These are phyloP conservation scores for Gossypium schwendimanii DNA, from an alignment of 441 rosid species.

Conservation along the genomic window DNA sequence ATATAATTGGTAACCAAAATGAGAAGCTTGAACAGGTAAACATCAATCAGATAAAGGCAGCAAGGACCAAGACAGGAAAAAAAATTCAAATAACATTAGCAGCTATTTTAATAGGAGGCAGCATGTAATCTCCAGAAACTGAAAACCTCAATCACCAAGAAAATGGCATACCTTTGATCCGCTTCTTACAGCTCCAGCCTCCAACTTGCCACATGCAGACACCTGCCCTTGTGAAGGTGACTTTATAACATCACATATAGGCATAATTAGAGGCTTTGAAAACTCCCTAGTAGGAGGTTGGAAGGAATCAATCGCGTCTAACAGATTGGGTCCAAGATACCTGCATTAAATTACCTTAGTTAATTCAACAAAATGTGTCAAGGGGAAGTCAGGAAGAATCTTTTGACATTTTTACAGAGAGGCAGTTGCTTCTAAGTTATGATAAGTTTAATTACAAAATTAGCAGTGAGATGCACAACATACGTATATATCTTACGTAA, in stretches of 20 bases:
- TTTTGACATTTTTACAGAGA: background rate
- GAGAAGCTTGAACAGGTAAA: background rate
- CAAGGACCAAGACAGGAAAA: background rate
- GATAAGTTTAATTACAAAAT: background rate
- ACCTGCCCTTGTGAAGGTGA: constrained; percentile 56
- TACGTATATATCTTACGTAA: background rate
- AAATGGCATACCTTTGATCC: constrained; percentile 62
- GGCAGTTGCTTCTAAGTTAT: background rate
- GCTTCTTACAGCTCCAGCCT: constrained; percentile 81
- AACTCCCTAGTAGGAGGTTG: constrained; percentile 72
- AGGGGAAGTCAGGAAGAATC: background rate
- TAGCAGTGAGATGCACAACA: background rate
- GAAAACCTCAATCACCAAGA: background rate
- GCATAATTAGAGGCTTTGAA: constrained; percentile 83
- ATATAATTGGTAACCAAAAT: background rate
- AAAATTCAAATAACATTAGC: background rate
- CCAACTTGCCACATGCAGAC: constrained; percentile 86
- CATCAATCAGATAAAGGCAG: background rate
- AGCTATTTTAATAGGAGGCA: background rate
- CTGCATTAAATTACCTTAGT: constrained; percentile 37
- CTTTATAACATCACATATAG: constrained; percentile 77
- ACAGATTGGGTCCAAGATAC: constrained; percentile 77
- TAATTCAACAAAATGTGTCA: constrained; percentile 4
- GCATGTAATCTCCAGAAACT: background rate
- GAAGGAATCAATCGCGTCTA: constrained; percentile 85